Base-by-base conservation (phyloP, 768 basidiomycete species). In the Termitomyces titanicus region DNA sequence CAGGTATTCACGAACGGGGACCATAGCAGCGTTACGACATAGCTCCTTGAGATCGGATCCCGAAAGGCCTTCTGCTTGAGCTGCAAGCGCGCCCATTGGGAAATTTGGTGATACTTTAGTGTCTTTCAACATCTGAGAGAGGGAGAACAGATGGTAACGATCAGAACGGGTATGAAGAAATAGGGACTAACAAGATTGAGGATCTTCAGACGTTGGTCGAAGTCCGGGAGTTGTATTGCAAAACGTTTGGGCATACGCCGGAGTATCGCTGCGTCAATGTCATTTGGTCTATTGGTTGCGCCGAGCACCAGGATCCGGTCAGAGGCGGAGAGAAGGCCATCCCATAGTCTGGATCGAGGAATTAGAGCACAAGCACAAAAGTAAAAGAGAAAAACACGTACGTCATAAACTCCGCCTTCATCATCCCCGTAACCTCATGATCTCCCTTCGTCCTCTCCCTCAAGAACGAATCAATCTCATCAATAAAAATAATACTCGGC, bases 191-290 rank as follows among this genome's bases (percentile, higher is more conserved):
- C 94, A 56, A 98, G 74, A 0, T 72, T 72, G 18, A 99, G 79
- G 57, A 98, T 98, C 68, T 89, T 93, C 50, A 83, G 72, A 31
- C 97, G 80, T 61, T 98, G 94, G 3, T 84, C 79, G 6, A 70
- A 67, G 54, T 89, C 84, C 3, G 97, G 97, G 15, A 98, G 76
- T 5, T 82, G 77, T 54, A 99, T 81, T 1, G 89, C 81, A 68
- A 98, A 98, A 11, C 94, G 91, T 70, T 96, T 98, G 1, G 97
- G 97, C 94, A 99, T 94, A n/a, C 95, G 87, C n/a, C 91, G 81
- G 22, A 94, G 74, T 60, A 94, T 89, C 25, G 92, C 90, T 2
- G 85, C 72, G 65, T 94, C 92, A 52, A 94, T 93, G 60, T 98
- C 97, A 65, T 88, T 88, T 18, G 95, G 94, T 55, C 96, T 77